Evolutionary conservation across 805 yeast genomes (phyloP), one percentile per base, ranked within the genome.

Genomic region (Candida saitoana): DNA sequence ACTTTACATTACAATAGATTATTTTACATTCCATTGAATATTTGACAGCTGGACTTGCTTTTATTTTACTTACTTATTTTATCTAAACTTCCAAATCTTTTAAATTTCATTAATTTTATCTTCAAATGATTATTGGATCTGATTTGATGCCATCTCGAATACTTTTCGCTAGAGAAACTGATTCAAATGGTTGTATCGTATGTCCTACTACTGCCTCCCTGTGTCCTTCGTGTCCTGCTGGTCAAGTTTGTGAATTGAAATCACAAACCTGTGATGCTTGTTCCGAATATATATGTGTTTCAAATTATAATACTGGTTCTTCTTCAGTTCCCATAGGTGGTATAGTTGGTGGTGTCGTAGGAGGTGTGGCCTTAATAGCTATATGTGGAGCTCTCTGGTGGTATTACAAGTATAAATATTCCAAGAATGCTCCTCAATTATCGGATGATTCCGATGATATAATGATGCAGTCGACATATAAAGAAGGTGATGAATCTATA

Each of bases 331-430:
- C 62, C 11, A 48, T 65, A 14, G 74, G 74, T 9, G 69, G 60
- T 4, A 61, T 69, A 15, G 71, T 64, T 2, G 75, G 75, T 11
- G 75, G 74, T 9, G 67, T 63, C 1, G 55, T 67, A 3, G 75
- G 73, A 11, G 70, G 70, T 29, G 50, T 62, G 18, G 67, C 48
- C 3, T 59, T 56, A 3, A 12, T 64, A 4, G 52, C 52, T 5
- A 30, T 60, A 2, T 31, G 59, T 2, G 65, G 49, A 12, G 63
- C 58, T 1, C 38, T 54, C 16, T 11, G n/a, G 16, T 40, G 58
- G 34, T 69, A 51, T 50, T 52, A 40, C 48, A 45, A 52, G 42
- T 54, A 56, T 16, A 55, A 66, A 8, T 66, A 62, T 54, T 52
- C 60, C 37, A 66, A 64, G 49, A 60, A 55, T 42, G 64, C 56